A percentile compares a stretch with the other conserved stretches of the same genome.
These are phyloP conservation scores for Colletotrichum camelliae DNA, from an alignment of 2,329 filamentous ascomycete genomes.

Conservation along the genomic window DNA sequence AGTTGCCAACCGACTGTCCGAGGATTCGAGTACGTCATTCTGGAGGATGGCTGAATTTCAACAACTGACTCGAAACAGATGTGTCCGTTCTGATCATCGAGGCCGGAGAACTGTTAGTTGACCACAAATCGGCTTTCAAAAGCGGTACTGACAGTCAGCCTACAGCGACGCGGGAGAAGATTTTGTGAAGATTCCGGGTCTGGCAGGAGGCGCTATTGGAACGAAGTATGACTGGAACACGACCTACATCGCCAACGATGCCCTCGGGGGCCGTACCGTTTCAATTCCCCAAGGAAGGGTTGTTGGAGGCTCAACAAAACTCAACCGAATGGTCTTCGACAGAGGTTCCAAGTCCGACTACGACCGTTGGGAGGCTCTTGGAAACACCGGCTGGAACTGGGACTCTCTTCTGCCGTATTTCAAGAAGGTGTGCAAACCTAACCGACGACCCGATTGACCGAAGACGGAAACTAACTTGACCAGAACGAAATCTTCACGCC, in stretches of 20 bases:
- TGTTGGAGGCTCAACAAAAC: conserved; percentile 34
- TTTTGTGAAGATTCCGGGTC: conserved; percentile 28
- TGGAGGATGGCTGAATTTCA: too few relatives aligned
- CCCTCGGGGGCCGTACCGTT: conserved; percentile 5
- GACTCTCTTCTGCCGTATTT: conserved; percentile 35
- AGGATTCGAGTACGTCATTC: conserved; percentile 29
- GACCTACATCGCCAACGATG: conserved; percentile 12
- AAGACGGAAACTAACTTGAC: background rate
- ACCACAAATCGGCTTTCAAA: background rate
- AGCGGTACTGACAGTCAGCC: background rate
- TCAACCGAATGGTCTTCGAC: conserved; percentile 37
- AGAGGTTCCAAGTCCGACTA: conserved; percentile 32
- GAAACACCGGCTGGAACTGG: conserved; percentile 43
- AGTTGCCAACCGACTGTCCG: conserved; percentile 40
- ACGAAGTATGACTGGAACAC: conserved; percentile 34
- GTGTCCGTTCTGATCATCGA: conserved; percentile 34
- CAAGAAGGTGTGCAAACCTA: conserved; percentile 27
- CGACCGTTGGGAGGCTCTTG: conserved; percentile 41
- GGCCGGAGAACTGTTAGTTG: conserved; percentile 23
- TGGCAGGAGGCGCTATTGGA: conserved; percentile 27
- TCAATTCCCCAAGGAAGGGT: conserved; percentile 7
- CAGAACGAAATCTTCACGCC: conserved; percentile 26
- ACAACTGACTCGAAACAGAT: conserved; percentile 2
- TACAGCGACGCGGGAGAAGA: conserved; percentile 24
- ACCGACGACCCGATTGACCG: too few relatives aligned